Base-by-base conservation (phyloP, 2,329 filamentous ascomycete genomes). In the Paracamarosporium sp. region DNA sequence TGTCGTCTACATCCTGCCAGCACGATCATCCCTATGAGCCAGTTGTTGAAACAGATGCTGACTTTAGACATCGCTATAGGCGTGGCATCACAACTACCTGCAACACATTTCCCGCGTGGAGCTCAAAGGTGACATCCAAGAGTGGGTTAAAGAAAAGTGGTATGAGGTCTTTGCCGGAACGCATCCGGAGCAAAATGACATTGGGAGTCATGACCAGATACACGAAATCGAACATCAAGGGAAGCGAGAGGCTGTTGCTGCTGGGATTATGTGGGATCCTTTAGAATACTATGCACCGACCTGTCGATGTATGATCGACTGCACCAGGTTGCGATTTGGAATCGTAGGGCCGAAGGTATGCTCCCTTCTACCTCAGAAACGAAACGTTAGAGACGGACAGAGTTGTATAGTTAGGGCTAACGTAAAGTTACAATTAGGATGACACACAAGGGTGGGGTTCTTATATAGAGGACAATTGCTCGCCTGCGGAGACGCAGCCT, bases 61-160 rank as follows among this genome's bases (percentile, higher is more conserved):
- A 40, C 22, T 11, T 17, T 9, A 20, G 11, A 8, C 12, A 5
- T 6, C 22, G 6, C 12, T 25, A 2, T 12, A 44, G 40, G 40
- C 56, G 0, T 65, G 60, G 60, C 25, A 43, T 3, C 17, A 53
- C 17, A 27, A 24, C 2, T 56, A 54, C 36, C 20, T 66, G 4
- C 53, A 62, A 27, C 47, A 59, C 33, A 46, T 63, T 4, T 22
- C 33, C 2, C 17, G 25, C 12, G 44, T 64, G n/a, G 36, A 28
- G 5, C 24, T 69, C 1, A 35, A 53, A 2, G 64, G 63, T 1
- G 58, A 52, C 15, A 33, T 69, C 1, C 64, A 69, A 24, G 22
- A 1, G 0, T 69, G 63, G 66, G 66, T 67, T 1, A 44, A 13
- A 9, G 45, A 56, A 30, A 69, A 69, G 38, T 69, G 63, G 66